Evolutionary conservation across 257 asterid genomes (phyloP).

Genomic region (Mitragyna speciosa): DNA sequence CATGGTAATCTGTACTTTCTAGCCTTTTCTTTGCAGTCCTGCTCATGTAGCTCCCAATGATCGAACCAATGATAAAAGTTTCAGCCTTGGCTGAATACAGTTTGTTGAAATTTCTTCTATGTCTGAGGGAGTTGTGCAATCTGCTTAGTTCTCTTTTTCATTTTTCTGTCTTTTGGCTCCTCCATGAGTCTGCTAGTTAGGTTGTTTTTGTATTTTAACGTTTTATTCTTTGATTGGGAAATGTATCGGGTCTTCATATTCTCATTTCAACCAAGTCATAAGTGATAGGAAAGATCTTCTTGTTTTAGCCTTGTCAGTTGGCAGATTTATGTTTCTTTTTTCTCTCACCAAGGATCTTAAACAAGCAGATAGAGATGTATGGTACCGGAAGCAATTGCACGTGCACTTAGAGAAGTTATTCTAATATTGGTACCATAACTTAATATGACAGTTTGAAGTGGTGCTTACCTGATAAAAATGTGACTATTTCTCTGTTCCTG

Average conservation of each 20-base stretch:
- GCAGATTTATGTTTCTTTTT: neutral
- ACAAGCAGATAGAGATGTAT: neutral
- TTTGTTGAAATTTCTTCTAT: neutral
- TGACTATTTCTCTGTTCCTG: too few species aligned
- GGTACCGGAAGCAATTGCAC: neutral
- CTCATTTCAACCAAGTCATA: neutral
- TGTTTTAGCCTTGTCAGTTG: neutral
- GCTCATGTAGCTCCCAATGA: neutral
- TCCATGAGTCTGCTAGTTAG: neutral
- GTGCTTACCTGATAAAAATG: too few species aligned
- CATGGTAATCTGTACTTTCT: neutral
- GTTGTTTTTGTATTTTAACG: neutral
- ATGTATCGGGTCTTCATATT: neutral
- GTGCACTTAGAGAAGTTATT: too few species aligned
- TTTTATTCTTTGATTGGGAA: neutral
- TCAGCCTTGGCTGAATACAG: conserved; percentile 17
- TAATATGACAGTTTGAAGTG: too few species aligned
- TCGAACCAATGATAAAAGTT: conserved; percentile 5
- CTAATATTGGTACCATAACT: too few species aligned
- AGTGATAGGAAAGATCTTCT: neutral
- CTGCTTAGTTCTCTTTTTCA: neutral
- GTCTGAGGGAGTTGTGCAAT: conserved; percentile 10
- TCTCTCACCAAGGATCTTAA: neutral
- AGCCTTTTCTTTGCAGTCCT: too few species aligned
- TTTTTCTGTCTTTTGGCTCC: neutral